Conservation (phyloP, 768 basidiomycete species). For the Lanmaoa rubissima region DNA sequence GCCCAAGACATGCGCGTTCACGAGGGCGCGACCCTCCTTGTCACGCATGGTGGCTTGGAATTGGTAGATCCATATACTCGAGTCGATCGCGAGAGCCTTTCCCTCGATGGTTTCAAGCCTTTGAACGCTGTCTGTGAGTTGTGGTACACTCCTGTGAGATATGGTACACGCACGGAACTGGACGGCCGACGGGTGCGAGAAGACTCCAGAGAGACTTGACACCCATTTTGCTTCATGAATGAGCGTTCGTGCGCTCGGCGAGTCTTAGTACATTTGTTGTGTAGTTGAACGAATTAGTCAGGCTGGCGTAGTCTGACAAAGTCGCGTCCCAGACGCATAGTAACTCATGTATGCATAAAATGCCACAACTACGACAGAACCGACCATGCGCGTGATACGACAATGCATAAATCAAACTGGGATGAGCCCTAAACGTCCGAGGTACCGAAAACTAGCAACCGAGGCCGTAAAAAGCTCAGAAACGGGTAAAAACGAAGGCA, state of each 20-base stretch:
- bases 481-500: conserved; percentile 6
- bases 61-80: conserved; percentile 99
- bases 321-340: background rate
- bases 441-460: conserved; percentile 11
- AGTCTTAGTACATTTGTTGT: background rate
- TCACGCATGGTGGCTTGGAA: conserved; percentile 99
- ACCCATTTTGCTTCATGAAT: conserved; percentile 60
- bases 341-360: background rate
- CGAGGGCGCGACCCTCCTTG: conserved; percentile 86
- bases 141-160: background rate
- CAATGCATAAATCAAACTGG: conserved; percentile 19
- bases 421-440: conserved; percentile 17
- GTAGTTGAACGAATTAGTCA: background rate
- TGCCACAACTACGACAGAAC: conserved; percentile 11
- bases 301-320: background rate
- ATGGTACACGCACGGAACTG: conserved; percentile 68
- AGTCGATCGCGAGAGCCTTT: conserved; percentile 96
- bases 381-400: conserved; percentile 3
- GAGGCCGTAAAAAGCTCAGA: conserved; percentile 11
- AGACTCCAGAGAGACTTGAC: conserved; percentile 96
- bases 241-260: background rate
- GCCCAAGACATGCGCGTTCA: conserved; percentile 93
- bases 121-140: conserved; percentile 9
- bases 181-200: conserved; percentile 88
- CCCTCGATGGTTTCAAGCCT: conserved; percentile 95